Base-by-base conservation (phyloP, 352 stramenopile genomes). In the Lagenidium giganteum region DNA sequence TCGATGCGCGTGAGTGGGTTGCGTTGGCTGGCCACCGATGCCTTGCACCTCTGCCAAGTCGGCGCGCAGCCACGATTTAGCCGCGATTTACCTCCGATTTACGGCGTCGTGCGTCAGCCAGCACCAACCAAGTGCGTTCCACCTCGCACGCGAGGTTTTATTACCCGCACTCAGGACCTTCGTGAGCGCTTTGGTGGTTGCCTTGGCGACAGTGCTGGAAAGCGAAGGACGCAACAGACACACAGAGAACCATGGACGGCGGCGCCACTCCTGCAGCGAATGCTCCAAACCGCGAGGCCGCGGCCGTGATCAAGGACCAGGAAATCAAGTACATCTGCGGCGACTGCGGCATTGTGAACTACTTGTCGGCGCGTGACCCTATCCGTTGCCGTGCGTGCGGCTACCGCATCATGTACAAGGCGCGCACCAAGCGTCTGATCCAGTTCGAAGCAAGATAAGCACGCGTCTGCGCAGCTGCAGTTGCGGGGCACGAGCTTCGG, bases 381-480 rank as follows among this genome's bases (percentile, higher is more conserved):
- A 96, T 98, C 47, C 86, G 93, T 45, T 98, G 95, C 70, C 87
- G 93, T 47, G 89, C 95, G 35, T 98, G 95, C 62, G 93, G 93
- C 41, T 98, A 98, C 75, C 86, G 95, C 49, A 98, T 98, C 77
- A 92, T 98, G 64, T 98, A 98, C 85, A 98, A 98, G 76, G 93
- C 86, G 17, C 83, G 95, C 51, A 98, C 95, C 23, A 98, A 98
- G 75, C 85, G 95, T 22, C 66, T 96, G 42, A 94, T 95, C 59
- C 85, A 96, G 75, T 95, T 94, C 44, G 85, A 96, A 52, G 85
- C 85, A 17, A 72, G 85, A 53, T 96, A 87, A 74, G n/a, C n/a
- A n/a, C n/a, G n/a, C n/a, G n/a, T n/a, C n/a, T n/a, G n/a, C n/a
- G n/a, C n/a, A n/a, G n/a, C n/a, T n/a, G n/a, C n/a, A n/a, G n/a